These are phyloP conservation scores for Porphyrellus cyaneotinctus DNA, from an alignment of 768 basidiomycete species.

Conservation along the genomic window DNA sequence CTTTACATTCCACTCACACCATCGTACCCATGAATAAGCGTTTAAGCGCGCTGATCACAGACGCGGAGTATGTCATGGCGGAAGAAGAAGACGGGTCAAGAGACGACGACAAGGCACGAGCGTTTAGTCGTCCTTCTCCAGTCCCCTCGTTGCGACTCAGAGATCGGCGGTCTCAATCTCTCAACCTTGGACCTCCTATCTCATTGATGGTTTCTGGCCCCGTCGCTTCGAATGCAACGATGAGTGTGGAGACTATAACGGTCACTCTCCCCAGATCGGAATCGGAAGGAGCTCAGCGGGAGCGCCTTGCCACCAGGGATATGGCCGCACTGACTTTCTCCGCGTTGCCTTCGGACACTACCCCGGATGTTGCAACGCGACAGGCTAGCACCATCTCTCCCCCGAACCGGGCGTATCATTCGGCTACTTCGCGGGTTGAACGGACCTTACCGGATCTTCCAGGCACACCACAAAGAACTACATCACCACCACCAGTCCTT, in stretches of 20 bases:
- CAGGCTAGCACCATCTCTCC: slow-evolving; percentile 18
- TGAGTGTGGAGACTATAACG: slow-evolving; percentile 30
- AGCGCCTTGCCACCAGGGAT: slow-evolving; percentile 40
- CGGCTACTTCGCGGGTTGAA: slow-evolving; percentile 26
- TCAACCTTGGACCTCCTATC: slow-evolving; percentile 44
- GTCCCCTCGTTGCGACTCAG: slow-evolving; percentile 42
- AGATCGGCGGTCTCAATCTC: slow-evolving; percentile 63
- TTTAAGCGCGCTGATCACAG: slow-evolving; percentile 62
- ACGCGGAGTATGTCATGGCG: slow-evolving; percentile 61
- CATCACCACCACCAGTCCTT: slow-evolving; percentile 3
- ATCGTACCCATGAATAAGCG: slow-evolving; percentile 65
- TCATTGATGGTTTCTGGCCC: slow-evolving; percentile 27
- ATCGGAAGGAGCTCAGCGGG: slow-evolving; percentile 34
- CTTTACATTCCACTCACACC: slow-evolving; percentile 69
- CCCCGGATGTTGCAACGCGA: slow-evolving; percentile 27
- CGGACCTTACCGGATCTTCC: slow-evolving; percentile 31
- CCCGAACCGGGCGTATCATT: slow-evolving; percentile 23
- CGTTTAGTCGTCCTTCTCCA: slow-evolving; percentile 36
- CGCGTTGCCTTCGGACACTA: slow-evolving; percentile 16
- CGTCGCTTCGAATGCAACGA: slow-evolving; percentile 24
- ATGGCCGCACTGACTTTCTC: slow-evolving; percentile 42
- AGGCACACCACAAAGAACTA: slow-evolving; percentile 13
- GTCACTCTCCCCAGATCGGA: slow-evolving; percentile 27
- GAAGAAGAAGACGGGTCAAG: slow-evolving; percentile 50
- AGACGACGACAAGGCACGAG: slow-evolving; percentile 15